A percentile compares a stretch with the other conserved stretches of the same genome.
phyloP scores from a whole-genome alignment of 768 basidiomycete genomes.

The Tylopilus intermedius region DNA sequence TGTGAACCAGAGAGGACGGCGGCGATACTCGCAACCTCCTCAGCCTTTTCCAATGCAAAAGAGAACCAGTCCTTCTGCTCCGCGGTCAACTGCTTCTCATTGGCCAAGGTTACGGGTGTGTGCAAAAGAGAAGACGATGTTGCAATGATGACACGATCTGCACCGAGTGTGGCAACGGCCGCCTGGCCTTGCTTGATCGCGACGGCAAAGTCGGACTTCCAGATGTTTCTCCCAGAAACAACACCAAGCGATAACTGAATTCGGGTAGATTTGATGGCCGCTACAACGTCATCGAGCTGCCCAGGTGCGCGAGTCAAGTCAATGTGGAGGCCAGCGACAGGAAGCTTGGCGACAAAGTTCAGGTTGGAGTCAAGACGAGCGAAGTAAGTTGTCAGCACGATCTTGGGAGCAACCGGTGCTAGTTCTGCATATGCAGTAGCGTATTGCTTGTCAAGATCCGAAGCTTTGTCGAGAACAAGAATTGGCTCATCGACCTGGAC shows the following conservation, averaged over 20 bases:
- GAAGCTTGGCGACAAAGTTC: conserved; percentile 84
- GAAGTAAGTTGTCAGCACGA: conserved; percentile 95
- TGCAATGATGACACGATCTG: conserved; percentile 85
- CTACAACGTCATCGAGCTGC: conserved; percentile 79
- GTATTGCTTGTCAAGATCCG: conserved; percentile 74
- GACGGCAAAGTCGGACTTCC: conserved; percentile 91
- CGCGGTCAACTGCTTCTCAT: conserved; percentile 83
- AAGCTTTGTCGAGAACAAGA: conserved; percentile 86
- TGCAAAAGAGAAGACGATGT: conserved; percentile 98
- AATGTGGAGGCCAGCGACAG: conserved; percentile 90
- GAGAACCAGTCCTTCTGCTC: conserved; percentile 98
- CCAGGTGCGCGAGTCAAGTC: conserved; percentile 91
- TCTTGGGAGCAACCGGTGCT: conserved; percentile 78
- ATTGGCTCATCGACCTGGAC: conserved; percentile 98
- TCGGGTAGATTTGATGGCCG: conserved; percentile 76
- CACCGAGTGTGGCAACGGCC: conserved; percentile 77
- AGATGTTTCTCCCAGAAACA: conserved; percentile 98
- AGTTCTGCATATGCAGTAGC: conserved; percentile 77
- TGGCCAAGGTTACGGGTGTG: conserved; percentile 92
- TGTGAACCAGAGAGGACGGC: conserved; percentile 82
- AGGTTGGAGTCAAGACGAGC: conserved; percentile 92
- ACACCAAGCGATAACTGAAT: conserved; percentile 88
- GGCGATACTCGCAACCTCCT: conserved; percentile 85
- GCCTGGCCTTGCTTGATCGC: conserved; percentile 80
- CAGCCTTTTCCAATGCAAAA: conserved; percentile 93